Evolutionary conservation across 106 monocot genomes (phyloP).

Genomic region (Acorus gramineus): DNA sequence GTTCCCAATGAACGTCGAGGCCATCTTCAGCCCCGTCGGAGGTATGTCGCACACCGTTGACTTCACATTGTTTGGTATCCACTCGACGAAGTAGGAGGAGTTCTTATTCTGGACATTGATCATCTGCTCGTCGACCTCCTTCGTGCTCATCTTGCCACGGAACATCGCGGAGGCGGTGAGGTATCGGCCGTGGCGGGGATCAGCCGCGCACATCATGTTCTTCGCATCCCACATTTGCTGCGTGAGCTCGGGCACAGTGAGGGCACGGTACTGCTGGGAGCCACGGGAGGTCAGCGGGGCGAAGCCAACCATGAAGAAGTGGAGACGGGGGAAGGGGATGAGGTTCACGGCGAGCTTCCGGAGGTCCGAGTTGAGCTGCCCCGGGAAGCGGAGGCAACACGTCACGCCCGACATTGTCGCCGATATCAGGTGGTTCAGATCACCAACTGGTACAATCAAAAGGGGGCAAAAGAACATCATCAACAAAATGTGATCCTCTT

Average conservation of each 20-base stretch:
- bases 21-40: constrained; percentile 31
- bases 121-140: constrained; percentile 45
- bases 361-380: constrained; percentile 67
- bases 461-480: background rate
- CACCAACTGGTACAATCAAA: constrained; percentile 16
- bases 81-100: constrained; percentile 42
- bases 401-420: constrained; percentile 31
- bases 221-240: constrained; percentile 72
- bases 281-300: constrained; percentile 57
- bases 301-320: constrained; percentile 74
- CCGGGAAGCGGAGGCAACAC: constrained; percentile 54
- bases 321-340: constrained; percentile 57
- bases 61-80: constrained; percentile 40
- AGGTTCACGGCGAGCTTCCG: constrained; percentile 58
- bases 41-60: constrained; percentile 33
- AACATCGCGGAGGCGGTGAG: constrained; percentile 65
- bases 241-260: constrained; percentile 57
- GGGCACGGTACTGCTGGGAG: constrained; percentile 53
- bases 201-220: constrained; percentile 76
- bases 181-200: constrained; percentile 54
- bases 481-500: too few relatives aligned
- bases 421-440: constrained; percentile 29
- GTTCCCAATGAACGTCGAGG: constrained; percentile 30
- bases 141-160: constrained; percentile 45
- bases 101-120: constrained; percentile 44